Conservation (phyloP, 2,329 filamentous ascomycete species). For the Phyllosticta paracitricarpa region DNA sequence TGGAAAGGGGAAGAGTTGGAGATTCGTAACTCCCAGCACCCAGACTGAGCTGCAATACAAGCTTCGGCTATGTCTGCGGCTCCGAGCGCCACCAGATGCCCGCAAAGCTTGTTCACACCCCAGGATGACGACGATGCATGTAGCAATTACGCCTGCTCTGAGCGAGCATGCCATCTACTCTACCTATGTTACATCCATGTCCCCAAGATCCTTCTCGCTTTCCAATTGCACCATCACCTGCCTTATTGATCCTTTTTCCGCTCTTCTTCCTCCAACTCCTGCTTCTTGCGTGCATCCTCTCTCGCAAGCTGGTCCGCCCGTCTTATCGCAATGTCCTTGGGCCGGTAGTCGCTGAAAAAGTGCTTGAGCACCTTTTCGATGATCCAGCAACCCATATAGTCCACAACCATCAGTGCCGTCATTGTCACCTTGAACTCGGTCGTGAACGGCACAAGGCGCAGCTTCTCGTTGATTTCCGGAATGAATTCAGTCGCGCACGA, state of each 20-base stretch:
- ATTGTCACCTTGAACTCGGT: conserved; percentile 82
- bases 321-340: conserved; percentile 84
- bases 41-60: neutral
- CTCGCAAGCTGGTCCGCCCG: conserved; percentile 75
- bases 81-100: neutral
- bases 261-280: conserved; percentile 37
- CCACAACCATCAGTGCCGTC: conserved; percentile 73
- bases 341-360: conserved; percentile 80
- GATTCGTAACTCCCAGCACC: neutral
- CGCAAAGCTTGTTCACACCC: neutral
- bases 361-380: conserved; percentile 81
- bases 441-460: conserved; percentile 85
- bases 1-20: neutral
- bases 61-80: neutral
- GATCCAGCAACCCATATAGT: conserved; percentile 77
- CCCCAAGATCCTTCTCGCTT: neutral
- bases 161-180: neutral
- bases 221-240: neutral
- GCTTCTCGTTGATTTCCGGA: conserved; percentile 86
- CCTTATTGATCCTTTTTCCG: conserved; percentile 20
- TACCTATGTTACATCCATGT: conserved; percentile 1
- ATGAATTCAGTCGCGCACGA: conserved; percentile 90
- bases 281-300: conserved; percentile 59
- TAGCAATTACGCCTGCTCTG: neutral
- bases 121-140: neutral